Conservation (phyloP, 805 yeast genomes). For the Hanseniaspora taiwanica region DNA sequence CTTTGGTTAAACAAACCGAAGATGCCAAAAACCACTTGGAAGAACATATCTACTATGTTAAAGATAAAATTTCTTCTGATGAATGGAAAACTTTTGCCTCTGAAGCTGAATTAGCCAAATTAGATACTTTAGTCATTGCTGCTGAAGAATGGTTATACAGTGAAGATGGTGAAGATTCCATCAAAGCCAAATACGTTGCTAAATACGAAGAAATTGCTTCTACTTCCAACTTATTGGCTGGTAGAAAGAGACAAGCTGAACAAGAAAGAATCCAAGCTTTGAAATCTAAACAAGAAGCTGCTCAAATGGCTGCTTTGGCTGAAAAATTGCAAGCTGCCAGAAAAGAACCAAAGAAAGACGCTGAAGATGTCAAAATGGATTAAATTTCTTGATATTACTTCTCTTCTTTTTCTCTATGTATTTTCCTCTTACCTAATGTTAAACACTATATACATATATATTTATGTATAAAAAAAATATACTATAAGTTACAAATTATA, state of each 20-base stretch:
- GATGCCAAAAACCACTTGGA: constrained; percentile 96
- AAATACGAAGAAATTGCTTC: constrained; percentile 95
- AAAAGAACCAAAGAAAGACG: constrained; percentile 22
- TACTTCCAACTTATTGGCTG: constrained; percentile 87
- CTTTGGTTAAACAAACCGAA: constrained; percentile 95
- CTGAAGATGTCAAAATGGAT: constrained; percentile 30
- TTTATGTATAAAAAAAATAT: too few relatives aligned
- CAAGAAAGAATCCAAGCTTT: constrained; percentile 89
- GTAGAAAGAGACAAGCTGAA: constrained; percentile 86
- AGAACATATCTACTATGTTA: constrained; percentile 97
- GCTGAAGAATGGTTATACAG: constrained; percentile 98
- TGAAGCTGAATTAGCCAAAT: constrained; percentile 76
- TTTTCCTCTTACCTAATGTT: too few relatives aligned
- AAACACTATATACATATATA: too few relatives aligned
- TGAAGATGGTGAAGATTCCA: constrained; percentile 81
- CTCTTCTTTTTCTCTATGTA: too few relatives aligned
- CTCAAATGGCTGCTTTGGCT: constrained; percentile 69
- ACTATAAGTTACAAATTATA: too few relatives aligned
- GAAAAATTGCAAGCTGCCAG: constrained; percentile 41
- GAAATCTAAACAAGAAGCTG: constrained; percentile 79
- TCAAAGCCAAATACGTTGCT: constrained; percentile 94
- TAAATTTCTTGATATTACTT: constrained; percentile 14
- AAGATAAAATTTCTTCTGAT: constrained; percentile 62
- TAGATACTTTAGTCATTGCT: constrained; percentile 58
- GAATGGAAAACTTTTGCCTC: constrained; percentile 78